Percentiles rank a stretch among this genome's conserved stretches.
These are phyloP conservation scores for Russula sp. DNA, from an alignment of 768 basidiomycete species.

Conservation along the genomic window DNA sequence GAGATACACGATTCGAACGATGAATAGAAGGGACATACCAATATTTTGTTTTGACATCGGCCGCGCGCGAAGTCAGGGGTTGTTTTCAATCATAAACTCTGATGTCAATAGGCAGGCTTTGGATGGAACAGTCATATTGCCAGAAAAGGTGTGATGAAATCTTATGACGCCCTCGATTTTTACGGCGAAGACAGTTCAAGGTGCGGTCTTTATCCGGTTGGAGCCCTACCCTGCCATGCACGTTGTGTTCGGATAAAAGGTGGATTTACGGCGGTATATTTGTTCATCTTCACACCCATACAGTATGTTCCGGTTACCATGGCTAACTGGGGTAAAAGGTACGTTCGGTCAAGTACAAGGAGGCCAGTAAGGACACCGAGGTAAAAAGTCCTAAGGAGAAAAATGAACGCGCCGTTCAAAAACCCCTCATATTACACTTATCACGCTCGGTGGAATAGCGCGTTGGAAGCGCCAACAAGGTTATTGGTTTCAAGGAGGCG, in stretches of 20 bases:
- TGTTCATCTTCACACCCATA: background rate
- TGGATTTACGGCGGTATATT: background rate
- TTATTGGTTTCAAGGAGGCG: background rate
- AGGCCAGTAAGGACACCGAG: slow-evolving; percentile 3
- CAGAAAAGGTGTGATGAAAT: background rate
- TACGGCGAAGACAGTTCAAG: background rate
- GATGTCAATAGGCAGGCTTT: background rate
- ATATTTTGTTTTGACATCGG: too few species aligned
- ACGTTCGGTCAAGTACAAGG: slow-evolving; percentile 3
- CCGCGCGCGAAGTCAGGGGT: background rate
- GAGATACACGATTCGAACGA: too few species aligned
- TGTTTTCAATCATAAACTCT: background rate
- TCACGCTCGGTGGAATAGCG: background rate
- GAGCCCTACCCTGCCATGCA: background rate
- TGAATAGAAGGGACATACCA: too few species aligned
- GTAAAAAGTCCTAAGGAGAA: background rate
- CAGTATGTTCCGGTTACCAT: background rate
- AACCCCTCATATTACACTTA: background rate
- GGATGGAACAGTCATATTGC: background rate
- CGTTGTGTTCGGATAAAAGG: background rate
- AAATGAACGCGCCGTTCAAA: background rate
- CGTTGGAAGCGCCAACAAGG: background rate
- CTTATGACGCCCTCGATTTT: background rate
- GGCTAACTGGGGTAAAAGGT: background rate
- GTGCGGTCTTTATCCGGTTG: background rate